These are phyloP conservation scores for Saccharomyces hybrid DNA, from an alignment of 1,139 yeast genomes.

Conservation along the genomic window DNA sequence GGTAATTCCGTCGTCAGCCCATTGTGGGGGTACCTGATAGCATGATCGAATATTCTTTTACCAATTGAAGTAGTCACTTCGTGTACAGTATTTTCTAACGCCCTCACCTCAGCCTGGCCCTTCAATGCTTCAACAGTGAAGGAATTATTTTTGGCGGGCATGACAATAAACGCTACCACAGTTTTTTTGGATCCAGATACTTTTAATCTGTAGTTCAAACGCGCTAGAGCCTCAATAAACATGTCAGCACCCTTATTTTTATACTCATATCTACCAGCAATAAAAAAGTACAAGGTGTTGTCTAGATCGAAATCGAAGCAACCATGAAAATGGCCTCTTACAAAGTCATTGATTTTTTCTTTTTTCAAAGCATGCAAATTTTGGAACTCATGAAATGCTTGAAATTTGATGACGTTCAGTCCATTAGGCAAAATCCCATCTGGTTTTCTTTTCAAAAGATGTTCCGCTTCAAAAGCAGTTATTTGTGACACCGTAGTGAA, in stretches of 20 bases:
- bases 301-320: constrained; percentile 90
- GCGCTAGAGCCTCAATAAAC: constrained; percentile 83
- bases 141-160: constrained; percentile 92
- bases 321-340: constrained; percentile 94
- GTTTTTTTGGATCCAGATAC: constrained; percentile 80
- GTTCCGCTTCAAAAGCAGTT: constrained; percentile 90
- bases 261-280: constrained; percentile 93
- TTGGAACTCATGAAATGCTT: constrained; percentile 95
- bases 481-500: constrained; percentile 94
- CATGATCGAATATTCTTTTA: constrained; percentile 79
- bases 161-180: constrained; percentile 89
- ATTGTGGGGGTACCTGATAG: constrained; percentile 66
- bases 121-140: constrained; percentile 94
- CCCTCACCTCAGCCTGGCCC: constrained; percentile 93
- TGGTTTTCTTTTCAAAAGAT: constrained; percentile 83
- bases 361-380: constrained; percentile 86
- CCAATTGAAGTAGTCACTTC: constrained; percentile 87
- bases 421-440: constrained; percentile 97
- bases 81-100: constrained; percentile 80
- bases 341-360: constrained; percentile 86
- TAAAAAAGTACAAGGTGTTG: constrained; percentile 85
- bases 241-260: constrained; percentile 94
- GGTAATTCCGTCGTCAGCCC: constrained; percentile 46
- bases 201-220: constrained; percentile 81
- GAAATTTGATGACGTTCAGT: constrained; percentile 86